Evolutionary conservation across 805 yeast genomes (phyloP).

Genomic region (Sugiyamaella chiloensis): DNA sequence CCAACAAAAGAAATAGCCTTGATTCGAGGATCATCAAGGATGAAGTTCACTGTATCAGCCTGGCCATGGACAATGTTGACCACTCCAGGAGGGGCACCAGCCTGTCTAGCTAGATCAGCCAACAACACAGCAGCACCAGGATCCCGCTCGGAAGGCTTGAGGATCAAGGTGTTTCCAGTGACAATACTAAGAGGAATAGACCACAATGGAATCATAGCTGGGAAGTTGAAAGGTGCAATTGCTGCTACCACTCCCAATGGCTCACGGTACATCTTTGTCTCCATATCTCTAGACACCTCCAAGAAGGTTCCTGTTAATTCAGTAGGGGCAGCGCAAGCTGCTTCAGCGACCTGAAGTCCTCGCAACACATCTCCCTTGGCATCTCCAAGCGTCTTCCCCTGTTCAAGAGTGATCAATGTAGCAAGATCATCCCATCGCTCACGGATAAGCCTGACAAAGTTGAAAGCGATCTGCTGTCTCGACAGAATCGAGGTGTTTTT

Average conservation of each 20-base stretch:
- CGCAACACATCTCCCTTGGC: slow-evolving; percentile 73
- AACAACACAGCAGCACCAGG: slow-evolving; percentile 79
- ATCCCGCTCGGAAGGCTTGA: slow-evolving; percentile 70
- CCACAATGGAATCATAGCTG: slow-evolving; percentile 80
- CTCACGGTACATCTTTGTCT: slow-evolving; percentile 66
- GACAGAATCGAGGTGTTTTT: slow-evolving; percentile 47
- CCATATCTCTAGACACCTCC: slow-evolving; percentile 73
- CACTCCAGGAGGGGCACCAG: slow-evolving; percentile 75
- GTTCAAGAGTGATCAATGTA: slow-evolving; percentile 60
- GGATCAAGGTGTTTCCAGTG: slow-evolving; percentile 70
- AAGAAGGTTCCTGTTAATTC: slow-evolving; percentile 61
- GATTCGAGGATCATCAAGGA: slow-evolving; percentile 68
- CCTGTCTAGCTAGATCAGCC: slow-evolving; percentile 67
- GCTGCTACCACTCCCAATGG: slow-evolving; percentile 76
- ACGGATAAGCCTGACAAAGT: slow-evolving; percentile 60
- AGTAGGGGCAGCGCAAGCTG: slow-evolving; percentile 59
- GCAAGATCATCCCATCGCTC: slow-evolving; percentile 69
- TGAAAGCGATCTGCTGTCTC: slow-evolving; percentile 64
- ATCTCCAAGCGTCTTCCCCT: slow-evolving; percentile 73
- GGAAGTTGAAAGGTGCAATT: slow-evolving; percentile 78
- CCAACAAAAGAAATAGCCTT: slow-evolving; percentile 79
- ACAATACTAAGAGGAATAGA: slow-evolving; percentile 58
- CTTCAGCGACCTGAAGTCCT: slow-evolving; percentile 77
- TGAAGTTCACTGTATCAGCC: slow-evolving; percentile 66
- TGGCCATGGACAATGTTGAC: slow-evolving; percentile 71